Conservation (phyloP, 2,329 filamentous ascomycete species). For the Beauveria australis region DNA sequence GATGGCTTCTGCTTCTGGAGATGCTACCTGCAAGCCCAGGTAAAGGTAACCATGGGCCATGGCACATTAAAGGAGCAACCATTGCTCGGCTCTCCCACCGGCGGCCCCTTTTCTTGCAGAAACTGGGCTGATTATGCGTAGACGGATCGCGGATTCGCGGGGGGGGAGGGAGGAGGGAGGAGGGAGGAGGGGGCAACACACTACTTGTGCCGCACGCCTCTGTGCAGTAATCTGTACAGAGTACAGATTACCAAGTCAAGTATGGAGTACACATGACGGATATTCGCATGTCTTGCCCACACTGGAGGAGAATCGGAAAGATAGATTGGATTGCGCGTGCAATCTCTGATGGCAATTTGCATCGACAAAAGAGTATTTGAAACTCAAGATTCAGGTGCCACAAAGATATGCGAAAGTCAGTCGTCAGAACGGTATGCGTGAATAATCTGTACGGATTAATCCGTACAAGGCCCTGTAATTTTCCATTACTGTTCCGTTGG, state of each 20-base stretch:
- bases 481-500: neutral
- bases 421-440: too few relatives aligned
- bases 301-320: slow-evolving; percentile 1
- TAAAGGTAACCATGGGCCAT: slow-evolving; percentile 10
- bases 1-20: slow-evolving; percentile 5
- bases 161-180: too few relatives aligned
- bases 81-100: slow-evolving; percentile 1
- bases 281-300: neutral
- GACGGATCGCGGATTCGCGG: neutral
- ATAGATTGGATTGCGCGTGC: slow-evolving; percentile 7
- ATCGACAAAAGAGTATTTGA: neutral
- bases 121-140: neutral
- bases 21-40: slow-evolving; percentile 3
- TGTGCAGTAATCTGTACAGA: neutral
- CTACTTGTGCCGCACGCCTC: neutral
- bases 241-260: too few relatives aligned
- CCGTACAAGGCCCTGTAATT: neutral
- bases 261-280: too few relatives aligned
- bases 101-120: neutral
- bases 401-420: neutral
- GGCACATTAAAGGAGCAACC: slow-evolving; percentile 7
- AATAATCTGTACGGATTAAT: too few relatives aligned
- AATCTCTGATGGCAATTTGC: slow-evolving; percentile 5
- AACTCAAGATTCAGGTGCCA: neutral
- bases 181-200: neutral